A percentile compares a stretch with the other conserved stretches of the same genome.
These are phyloP conservation scores for Lolium perenne DNA, from an alignment of 176 grass and related monocot genomes.

Conservation along the genomic window DNA sequence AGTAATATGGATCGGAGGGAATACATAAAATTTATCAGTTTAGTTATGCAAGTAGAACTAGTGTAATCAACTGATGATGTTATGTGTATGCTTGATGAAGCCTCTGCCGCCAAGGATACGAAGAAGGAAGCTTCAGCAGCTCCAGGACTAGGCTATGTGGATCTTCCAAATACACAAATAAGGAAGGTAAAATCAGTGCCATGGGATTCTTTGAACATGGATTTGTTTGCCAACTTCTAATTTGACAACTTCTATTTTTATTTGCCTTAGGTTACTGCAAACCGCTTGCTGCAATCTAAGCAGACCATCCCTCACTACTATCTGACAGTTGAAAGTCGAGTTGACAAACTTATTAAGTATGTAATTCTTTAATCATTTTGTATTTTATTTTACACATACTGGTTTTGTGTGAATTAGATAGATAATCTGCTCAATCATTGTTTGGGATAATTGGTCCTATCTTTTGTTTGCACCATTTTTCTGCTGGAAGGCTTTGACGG, in stretches of 20 bases:
- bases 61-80: background rate
- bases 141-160: conserved; percentile 56
- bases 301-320: conserved; percentile 80
- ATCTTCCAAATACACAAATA: conserved; percentile 73
- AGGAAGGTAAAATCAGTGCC: conserved; percentile 51
- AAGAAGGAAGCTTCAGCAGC: conserved; percentile 39
- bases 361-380: conserved; percentile 34
- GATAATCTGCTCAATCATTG: conserved; percentile 1
- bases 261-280: conserved; percentile 57
- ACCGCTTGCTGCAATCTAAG: conserved; percentile 67
- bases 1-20: no score
- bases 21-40: conserved; percentile 27
- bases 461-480: conserved; percentile 13
- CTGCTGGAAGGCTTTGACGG: background rate
- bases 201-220: background rate
- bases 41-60: conserved; percentile 9
- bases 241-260: conserved; percentile 20
- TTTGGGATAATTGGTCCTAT: background rate
- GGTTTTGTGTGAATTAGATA: conserved; percentile 8
- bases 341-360: conserved; percentile 48
- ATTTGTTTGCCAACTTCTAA: background rate
- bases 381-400: background rate
- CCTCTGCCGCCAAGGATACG: conserved; percentile 50
- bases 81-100: conserved; percentile 32
- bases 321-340: conserved; percentile 31